These are phyloP conservation scores for Geranium rotundifolium DNA, from an alignment of 345 rosid genomes.

Conservation along the genomic window DNA sequence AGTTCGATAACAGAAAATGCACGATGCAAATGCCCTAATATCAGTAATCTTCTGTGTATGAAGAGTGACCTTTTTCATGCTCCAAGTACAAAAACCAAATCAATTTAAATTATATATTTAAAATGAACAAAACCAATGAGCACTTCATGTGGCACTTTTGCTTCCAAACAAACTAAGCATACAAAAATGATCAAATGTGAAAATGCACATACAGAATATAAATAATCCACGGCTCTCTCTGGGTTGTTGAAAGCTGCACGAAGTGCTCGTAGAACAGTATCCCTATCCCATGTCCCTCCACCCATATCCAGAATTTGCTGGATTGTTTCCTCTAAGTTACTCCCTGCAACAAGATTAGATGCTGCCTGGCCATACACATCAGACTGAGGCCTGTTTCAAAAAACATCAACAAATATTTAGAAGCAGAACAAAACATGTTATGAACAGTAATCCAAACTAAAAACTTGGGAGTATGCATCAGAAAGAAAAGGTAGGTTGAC, in stretches of 20 bases:
- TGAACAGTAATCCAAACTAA: not conserved
- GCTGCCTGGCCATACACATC: constrained; percentile 76
- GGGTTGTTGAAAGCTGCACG: constrained; percentile 94
- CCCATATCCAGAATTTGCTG: constrained; percentile 97
- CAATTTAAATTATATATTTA: no score
- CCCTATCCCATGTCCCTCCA: constrained; percentile 91
- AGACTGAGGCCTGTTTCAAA: constrained; percentile 37
- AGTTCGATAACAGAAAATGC: no score
- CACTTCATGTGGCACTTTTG: no score
- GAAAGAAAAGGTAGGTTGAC: no score
- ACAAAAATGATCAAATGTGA: not conserved
- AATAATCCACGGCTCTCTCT: constrained; percentile 94
- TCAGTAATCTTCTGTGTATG: no score
- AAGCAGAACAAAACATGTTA: not conserved
- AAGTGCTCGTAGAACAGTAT: constrained; percentile 78
- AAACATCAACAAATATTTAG: constrained; percentile 3
- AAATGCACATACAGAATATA: constrained; percentile 57
- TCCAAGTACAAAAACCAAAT: no score
- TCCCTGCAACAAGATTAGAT: constrained; percentile 79
- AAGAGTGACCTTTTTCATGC: no score
- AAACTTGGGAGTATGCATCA: not conserved
- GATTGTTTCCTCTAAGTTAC: constrained; percentile 58
- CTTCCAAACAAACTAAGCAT: not conserved
- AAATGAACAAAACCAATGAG: no score
- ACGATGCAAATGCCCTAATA: no score